Percentiles rank a stretch among this genome's conserved stretches.
These are phyloP conservation scores for Lactarius akahatsu DNA, from an alignment of 768 basidiomycete species.

Conservation along the genomic window DNA sequence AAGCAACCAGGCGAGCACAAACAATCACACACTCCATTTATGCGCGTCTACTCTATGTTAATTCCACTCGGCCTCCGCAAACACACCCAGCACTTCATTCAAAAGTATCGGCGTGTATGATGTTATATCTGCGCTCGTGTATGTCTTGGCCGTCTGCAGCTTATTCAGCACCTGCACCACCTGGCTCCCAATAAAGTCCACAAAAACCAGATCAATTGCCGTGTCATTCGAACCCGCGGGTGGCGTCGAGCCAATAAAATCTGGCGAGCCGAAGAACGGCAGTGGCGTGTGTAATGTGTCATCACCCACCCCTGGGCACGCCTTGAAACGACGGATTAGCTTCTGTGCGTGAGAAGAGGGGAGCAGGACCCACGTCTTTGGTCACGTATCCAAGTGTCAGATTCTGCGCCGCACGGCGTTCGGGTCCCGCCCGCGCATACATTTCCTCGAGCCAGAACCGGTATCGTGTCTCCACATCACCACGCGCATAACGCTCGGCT, in stretches of 20 bases:
- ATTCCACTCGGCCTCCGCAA: conserved; percentile 46
- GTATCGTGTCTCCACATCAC: conserved; percentile 52
- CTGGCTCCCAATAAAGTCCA: conserved; percentile 60
- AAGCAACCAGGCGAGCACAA: neutral
- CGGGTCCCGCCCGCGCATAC: conserved; percentile 41
- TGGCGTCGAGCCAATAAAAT: conserved; percentile 57
- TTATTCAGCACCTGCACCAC: conserved; percentile 56
- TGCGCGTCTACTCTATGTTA: neutral
- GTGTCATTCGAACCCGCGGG: conserved; percentile 51
- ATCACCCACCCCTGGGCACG: conserved; percentile 74
- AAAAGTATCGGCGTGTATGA: conserved; percentile 54
- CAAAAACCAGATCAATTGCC: conserved; percentile 71
- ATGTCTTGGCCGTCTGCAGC: conserved; percentile 51
- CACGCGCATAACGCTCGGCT: conserved; percentile 45
- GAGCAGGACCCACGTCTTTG: conserved; percentile 48
- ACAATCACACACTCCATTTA: neutral
- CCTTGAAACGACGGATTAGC: conserved; percentile 35
- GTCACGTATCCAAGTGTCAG: conserved; percentile 78
- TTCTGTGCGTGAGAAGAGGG: neutral
- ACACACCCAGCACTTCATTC: conserved; percentile 55
- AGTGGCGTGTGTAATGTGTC: conserved; percentile 65
- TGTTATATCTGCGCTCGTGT: conserved; percentile 50
- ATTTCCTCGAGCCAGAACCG: conserved; percentile 59
- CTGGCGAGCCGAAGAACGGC: conserved; percentile 52
- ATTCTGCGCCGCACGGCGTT: conserved; percentile 45